Evolutionary conservation across 176 grass and related monocot genomes (phyloP).

Genomic region (Metroxylon sagu): DNA sequence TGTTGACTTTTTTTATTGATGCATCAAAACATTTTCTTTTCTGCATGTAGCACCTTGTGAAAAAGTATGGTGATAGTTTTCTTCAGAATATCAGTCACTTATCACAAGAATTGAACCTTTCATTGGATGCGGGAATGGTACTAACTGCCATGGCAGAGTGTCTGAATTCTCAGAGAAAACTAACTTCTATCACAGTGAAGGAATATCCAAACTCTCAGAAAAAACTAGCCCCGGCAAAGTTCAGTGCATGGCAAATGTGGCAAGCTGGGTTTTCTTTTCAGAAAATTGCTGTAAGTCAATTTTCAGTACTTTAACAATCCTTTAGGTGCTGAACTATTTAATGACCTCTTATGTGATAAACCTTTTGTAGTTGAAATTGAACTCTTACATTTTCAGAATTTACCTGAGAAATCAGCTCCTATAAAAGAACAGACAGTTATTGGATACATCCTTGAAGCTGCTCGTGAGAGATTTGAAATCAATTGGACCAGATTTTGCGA

Average conservation of each 20-base stretch:
- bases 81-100: slow-evolving; percentile 52
- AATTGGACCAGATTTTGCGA: slow-evolving; percentile 73
- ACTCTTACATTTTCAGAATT: slow-evolving; percentile 38
- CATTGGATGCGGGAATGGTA: slow-evolving; percentile 31
- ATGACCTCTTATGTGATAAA: not conserved
- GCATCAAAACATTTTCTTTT: slow-evolving; percentile 26
- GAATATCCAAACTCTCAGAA: slow-evolving; percentile 26
- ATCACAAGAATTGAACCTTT: slow-evolving; percentile 61
- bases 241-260: slow-evolving; percentile 73
- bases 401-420: slow-evolving; percentile 41
- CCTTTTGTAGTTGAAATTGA: slow-evolving; percentile 9
- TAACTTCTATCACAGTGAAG: not conserved
- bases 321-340: not conserved
- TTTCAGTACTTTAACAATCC: not conserved
- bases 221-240: slow-evolving; percentile 44
- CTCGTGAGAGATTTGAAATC: slow-evolving; percentile 58
- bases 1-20: too few species aligned
- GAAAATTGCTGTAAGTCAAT: slow-evolving; percentile 69
- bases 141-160: slow-evolving; percentile 7
- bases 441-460: slow-evolving; percentile 76
- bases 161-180: slow-evolving; percentile 36
- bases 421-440: slow-evolving; percentile 86
- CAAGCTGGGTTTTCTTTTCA: slow-evolving; percentile 51
- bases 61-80: slow-evolving; percentile 48
- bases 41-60: slow-evolving; percentile 52